These are phyloP conservation scores for Phaeoacremonium minimum DNA, from an alignment of 2,329 filamentous ascomycete genomes.

Conservation along the genomic window DNA sequence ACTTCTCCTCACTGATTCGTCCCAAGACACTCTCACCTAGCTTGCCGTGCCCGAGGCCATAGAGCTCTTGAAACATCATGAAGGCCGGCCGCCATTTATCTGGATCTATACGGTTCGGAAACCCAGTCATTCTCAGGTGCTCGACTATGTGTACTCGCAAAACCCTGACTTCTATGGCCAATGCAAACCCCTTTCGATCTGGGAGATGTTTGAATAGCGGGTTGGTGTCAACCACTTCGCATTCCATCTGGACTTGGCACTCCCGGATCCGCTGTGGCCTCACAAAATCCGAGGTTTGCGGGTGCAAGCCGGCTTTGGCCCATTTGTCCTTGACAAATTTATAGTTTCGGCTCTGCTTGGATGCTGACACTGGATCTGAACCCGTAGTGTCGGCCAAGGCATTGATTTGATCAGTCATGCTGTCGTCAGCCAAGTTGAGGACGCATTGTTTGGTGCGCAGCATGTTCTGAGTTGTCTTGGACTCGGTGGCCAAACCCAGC, in stretches of 20 bases:
- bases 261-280: conserved; percentile 27
- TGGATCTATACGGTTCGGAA: conserved; percentile 33
- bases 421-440: conserved; percentile 32
- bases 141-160: conserved; percentile 26
- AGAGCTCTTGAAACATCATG: conserved; percentile 38
- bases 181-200: conserved; percentile 18
- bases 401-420: conserved; percentile 27
- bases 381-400: conserved; percentile 32
- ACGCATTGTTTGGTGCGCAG: conserved; percentile 35
- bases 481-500: conserved; percentile 28
- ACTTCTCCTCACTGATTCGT: conserved; percentile 24
- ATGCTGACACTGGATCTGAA: conserved; percentile 16
- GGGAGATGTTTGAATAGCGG: conserved; percentile 25
- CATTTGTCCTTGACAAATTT: conserved; percentile 33
- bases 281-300: conserved; percentile 25
- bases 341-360: conserved; percentile 25
- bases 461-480: conserved; percentile 33
- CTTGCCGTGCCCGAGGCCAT: conserved; percentile 27
- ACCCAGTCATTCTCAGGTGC: conserved; percentile 26
- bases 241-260: conserved; percentile 38
- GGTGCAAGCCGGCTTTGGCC: conserved; percentile 23
- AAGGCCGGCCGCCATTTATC: conserved; percentile 38
- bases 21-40: conserved; percentile 14
- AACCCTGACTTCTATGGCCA: conserved; percentile 30
- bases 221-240: conserved; percentile 24